Evolutionary conservation across 495 filamentous ascomycete genomes (phyloP), one percentile per base, ranked within the genome.

Genomic region (Rostrohypoxylon terebratum): DNA sequence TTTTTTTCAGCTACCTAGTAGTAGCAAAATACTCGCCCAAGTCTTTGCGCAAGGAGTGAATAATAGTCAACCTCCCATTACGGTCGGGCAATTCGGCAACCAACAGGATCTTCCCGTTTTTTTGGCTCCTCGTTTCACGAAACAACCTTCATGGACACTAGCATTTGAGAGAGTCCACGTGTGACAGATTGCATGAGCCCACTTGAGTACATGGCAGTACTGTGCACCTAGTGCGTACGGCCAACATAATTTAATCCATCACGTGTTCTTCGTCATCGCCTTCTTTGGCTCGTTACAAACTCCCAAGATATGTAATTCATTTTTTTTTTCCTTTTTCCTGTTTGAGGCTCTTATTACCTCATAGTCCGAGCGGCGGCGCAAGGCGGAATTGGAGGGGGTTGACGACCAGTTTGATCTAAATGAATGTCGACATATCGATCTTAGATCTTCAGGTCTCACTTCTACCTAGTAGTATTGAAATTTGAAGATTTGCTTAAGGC

Each of bases 1-100:
- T 58, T 69, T 68, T 58, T 58, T 74, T 69, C 71, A 74, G 71
- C 71, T 67, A 13, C 42, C n/a, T n/a, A n/a, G n/a, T n/a, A n/a
- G n/a, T 16, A 36, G 50, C 13, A 31, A 61, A 48, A 38, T 23
- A 18, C 23, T 55, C 34, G 38, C 2, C 38, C 10, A n/a, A 42
- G 48, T 18, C 36, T 45, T 18, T 20, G n/a, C 25, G 16, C 44
- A 36, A 45, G 18, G 40, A 65, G 54, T n/a, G n/a, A n/a, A 63
- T 33, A 31, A 36, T 21, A 13, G 36, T n/a, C 25, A 55, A 55
- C 51, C 55, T 25, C 20, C 16, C 34, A 10, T 33, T 36, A 48
- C 57, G 14, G 34, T 31, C 66, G 66, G 61, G 38, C 21, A 23
- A 14, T 45, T 69, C 62, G 66, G 61, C 61, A 48, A 21, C 40